Conservation (phyloP, 768 basidiomycete species). For the Russula earlei region DNA sequence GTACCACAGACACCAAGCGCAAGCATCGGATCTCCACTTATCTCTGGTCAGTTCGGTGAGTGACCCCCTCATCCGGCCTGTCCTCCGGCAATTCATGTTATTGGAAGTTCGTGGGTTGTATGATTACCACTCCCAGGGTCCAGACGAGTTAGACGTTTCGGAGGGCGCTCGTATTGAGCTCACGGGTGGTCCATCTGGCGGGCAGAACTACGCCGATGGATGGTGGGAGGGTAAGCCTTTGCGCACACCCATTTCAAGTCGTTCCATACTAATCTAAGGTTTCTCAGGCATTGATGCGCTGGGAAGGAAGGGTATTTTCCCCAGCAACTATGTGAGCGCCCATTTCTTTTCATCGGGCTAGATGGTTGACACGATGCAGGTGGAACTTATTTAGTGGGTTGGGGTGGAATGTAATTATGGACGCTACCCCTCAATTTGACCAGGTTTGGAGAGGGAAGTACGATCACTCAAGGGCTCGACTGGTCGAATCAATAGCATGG, state of each 20-base stretch:
- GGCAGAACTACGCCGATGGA: slow-evolving; percentile 61
- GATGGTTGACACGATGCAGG: slow-evolving; percentile 29
- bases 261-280: slow-evolving; percentile 20
- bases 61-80: not conserved
- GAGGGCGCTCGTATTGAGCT: slow-evolving; percentile 59
- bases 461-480: slow-evolving; percentile 4
- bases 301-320: slow-evolving; percentile 73
- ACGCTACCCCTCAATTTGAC: slow-evolving; percentile 25
- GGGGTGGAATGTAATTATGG: slow-evolving; percentile 9
- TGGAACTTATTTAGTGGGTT: slow-evolving; percentile 31
- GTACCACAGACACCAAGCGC: slow-evolving; percentile 19
- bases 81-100: slow-evolving; percentile 9
- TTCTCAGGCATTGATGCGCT: slow-evolving; percentile 46
- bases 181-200: slow-evolving; percentile 49
- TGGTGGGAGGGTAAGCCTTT: slow-evolving; percentile 74
- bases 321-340: slow-evolving; percentile 74
- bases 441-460: slow-evolving; percentile 11
- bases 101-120: slow-evolving; percentile 70
- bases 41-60: slow-evolving; percentile 45
- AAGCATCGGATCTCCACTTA: slow-evolving; percentile 23
- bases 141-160: slow-evolving; percentile 55
- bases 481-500: not conserved
- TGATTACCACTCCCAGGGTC: slow-evolving; percentile 62
- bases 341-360: slow-evolving; percentile 12
- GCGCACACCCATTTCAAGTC: slow-evolving; percentile 16